Percentiles rank a stretch among this genome's conserved stretches.
phyloP scores from a whole-genome alignment of 83 land plant species.

The Diphasiastrum complanatum region DNA sequence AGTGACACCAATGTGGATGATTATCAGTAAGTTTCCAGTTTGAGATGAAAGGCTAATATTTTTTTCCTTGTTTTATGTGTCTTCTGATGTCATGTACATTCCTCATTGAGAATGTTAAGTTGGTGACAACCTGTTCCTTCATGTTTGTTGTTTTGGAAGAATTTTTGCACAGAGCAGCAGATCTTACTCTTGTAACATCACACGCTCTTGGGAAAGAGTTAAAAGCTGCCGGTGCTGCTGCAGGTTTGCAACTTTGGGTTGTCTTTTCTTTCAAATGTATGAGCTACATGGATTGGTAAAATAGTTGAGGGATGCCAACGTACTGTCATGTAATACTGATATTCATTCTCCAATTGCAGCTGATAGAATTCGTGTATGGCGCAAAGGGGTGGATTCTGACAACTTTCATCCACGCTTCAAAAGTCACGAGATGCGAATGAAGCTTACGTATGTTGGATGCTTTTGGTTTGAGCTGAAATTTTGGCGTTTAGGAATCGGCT shows the following conservation, averaged over 20 bases:
- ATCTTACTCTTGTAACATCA: conserved; percentile 94
- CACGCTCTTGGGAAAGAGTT: conserved; percentile 78
- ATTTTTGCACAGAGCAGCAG: conserved; percentile 96
- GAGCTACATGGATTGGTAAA: background rate
- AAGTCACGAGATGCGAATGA: conserved; percentile 65
- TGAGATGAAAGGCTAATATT: too few relatives aligned
- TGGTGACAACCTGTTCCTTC: too few relatives aligned
- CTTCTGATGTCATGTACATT: too few relatives aligned
- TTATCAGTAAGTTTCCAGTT: conserved; percentile 12
- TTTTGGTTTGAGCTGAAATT: background rate
- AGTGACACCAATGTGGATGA: conserved; percentile 13
- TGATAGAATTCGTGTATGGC: conserved; percentile 56
- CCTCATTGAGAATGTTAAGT: too few relatives aligned
- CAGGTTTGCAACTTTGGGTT: conserved; percentile 43
- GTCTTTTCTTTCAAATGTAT: conserved; percentile 4
- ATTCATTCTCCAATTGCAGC: conserved; percentile 23
- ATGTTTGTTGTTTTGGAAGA: conserved; percentile 38
- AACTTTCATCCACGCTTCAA: conserved; percentile 83
- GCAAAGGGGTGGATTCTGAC: conserved; percentile 95
- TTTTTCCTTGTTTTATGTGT: too few relatives aligned
- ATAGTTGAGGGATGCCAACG: background rate
- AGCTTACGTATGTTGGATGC: conserved; percentile 51
- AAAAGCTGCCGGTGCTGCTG: conserved; percentile 71
- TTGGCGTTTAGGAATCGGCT: background rate
- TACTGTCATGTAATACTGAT: background rate